Evolutionary conservation across 2,329 filamentous ascomycete genomes (phyloP), one percentile per base, ranked within the genome.

Genomic region (Fusarium verticillioides): DNA sequence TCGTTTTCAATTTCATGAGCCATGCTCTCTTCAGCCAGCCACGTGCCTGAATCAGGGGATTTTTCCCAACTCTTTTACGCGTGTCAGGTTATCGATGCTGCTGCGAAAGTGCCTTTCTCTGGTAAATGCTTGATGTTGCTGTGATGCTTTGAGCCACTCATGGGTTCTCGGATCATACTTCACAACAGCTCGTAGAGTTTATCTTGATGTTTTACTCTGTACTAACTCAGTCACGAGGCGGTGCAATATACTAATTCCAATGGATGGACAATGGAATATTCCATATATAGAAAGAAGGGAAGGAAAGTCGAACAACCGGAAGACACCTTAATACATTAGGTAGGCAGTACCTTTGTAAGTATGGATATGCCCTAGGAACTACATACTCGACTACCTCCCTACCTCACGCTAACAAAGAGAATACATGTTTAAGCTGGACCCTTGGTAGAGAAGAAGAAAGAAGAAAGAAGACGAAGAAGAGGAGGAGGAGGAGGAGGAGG

Each of bases 1-100:
- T 52, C 23, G 26, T 49, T 68, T 42, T 64, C 40, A 21, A 54
- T 67, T 71, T 54, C 37, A 44, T 46, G 40, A 43, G 23, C 44
- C 50, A 34, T 44, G 18, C 23, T 53, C 40, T 32, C 21, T 34
- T 34, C 30, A 46, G 39, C 42, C 61, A 58, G 56, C 56, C 68
- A 66, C 56, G 56, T 66, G 56, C 56, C 40, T 62, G 56, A 62
- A 66, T 59, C 61, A 70, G 56, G 44, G 56, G 40, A 63, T 28
- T 26, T 39, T 58, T 26, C 28, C 42, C 32, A 62, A 50, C 44
- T 58, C 46, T 49, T n/a, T 39, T 53, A 40, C 50, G 15, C 15
- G 42, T 46, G 60, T 66, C 66, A 70, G 60, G 66, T 54, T 32
- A 37, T 58, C 60, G 36, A 32, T 37, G 42, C 34, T 34, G 26